A percentile compares a stretch with the other conserved stretches of the same genome.
Evolutionary conservation across 352 stramenopile genomes (phyloP).

Genomic region (Phytophthora sp.): DNA sequence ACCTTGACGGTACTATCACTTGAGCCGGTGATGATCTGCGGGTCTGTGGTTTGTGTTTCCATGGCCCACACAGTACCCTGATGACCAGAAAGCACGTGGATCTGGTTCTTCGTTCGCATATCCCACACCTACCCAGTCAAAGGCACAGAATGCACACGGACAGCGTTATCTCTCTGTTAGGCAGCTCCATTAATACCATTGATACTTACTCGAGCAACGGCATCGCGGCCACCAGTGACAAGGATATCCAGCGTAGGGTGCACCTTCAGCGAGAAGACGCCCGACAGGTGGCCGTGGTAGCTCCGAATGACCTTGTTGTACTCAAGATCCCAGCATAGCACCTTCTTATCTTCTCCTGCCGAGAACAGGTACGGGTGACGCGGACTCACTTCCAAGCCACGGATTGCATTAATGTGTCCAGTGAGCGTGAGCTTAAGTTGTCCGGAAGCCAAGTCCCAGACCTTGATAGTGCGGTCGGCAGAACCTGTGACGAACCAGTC

Average conservation of each 20-base stretch:
- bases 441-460: slow-evolving; percentile 97
- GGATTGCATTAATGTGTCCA: slow-evolving; percentile 98
- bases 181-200: slow-evolving; percentile 42
- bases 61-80: slow-evolving; percentile 96
- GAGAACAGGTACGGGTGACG: slow-evolving; percentile 99
- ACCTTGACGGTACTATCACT: slow-evolving; percentile 96
- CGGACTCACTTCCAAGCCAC: slow-evolving; percentile 95
- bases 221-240: slow-evolving; percentile 95
- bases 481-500: slow-evolving; percentile 98
- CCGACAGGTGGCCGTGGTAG: slow-evolving; percentile 99
- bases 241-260: slow-evolving; percentile 99
- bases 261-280: slow-evolving; percentile 97
- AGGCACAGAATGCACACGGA: neutral
- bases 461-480: slow-evolving; percentile 98
- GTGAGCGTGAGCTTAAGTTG: slow-evolving; percentile 99
- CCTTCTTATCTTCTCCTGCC: slow-evolving; percentile 99
- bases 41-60: slow-evolving; percentile 96
- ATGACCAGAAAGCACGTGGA: slow-evolving; percentile 97
- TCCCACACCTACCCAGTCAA: slow-evolving; percentile 93
- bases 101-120: slow-evolving; percentile 98
- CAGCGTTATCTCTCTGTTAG: slow-evolving; percentile 18
- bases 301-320: slow-evolving; percentile 99
- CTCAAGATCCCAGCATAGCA: slow-evolving; percentile 99
- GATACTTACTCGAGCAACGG: slow-evolving; percentile 73
- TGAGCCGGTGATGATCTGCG: slow-evolving; percentile 93